Conservation (phyloP, 2,329 filamentous ascomycete species). For the Arthrobotrys sinensis region DNA sequence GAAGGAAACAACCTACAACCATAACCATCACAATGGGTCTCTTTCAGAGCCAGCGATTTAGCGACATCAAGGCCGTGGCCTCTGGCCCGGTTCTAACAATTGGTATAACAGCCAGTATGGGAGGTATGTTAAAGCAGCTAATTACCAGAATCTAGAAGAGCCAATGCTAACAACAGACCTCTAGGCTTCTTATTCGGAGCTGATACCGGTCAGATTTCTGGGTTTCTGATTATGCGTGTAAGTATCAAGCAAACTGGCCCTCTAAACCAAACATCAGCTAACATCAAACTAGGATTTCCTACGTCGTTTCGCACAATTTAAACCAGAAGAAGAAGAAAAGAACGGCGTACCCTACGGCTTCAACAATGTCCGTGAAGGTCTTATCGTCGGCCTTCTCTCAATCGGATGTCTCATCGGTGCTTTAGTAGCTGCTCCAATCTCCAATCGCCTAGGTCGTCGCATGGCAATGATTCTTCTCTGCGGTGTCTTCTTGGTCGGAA, state of each 20-base stretch:
- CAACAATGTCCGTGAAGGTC: conserved; percentile 75
- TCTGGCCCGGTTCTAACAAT: conserved; percentile 60
- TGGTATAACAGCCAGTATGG: conserved; percentile 58
- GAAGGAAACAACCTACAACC: not conserved
- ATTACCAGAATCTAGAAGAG: not conserved
- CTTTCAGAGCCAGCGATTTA: conserved; percentile 52
- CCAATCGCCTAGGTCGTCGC: conserved; percentile 75
- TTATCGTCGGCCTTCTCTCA: conserved; percentile 76
- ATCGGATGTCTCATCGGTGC: conserved; percentile 75
- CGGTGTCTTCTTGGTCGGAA: conserved; percentile 77
- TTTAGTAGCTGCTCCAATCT: conserved; percentile 74
- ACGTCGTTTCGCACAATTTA: conserved; percentile 72
- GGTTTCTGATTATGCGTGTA: conserved; percentile 69
- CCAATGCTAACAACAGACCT: not conserved
- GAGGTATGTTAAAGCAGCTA: conserved; percentile 18
- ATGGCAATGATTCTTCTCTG: conserved; percentile 76
- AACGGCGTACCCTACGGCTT: conserved; percentile 70
- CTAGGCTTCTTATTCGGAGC: conserved; percentile 75
- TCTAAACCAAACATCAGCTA: conserved; percentile 64
- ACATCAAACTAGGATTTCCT: conserved; percentile 70
- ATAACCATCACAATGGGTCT: conserved; percentile 44
- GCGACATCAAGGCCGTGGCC: conserved; percentile 58
- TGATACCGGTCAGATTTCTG: conserved; percentile 75
- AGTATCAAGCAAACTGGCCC: conserved; percentile 60
- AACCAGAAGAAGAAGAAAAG: conserved; percentile 63